Evolutionary conservation across 2,329 filamentous ascomycete genomes (phyloP), one percentile per base, ranked within the genome.

Genomic region (Didymosphaeria variabile): DNA sequence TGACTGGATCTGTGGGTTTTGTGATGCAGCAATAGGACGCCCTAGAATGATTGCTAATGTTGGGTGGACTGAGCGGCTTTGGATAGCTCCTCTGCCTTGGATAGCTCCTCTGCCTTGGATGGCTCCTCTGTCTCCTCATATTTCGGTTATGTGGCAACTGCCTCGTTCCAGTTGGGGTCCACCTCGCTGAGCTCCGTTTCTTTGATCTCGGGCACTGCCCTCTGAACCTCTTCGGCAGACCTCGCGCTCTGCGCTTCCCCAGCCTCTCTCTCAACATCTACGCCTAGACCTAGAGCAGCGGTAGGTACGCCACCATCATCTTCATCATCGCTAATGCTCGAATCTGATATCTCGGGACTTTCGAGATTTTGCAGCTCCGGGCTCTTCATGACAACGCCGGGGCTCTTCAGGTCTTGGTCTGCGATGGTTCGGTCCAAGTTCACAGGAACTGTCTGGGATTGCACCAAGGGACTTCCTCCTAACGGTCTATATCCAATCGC

Each of bases 401-500:
- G 72, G 57, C 74, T 75, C 31, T 69, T 69, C 13, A 68, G 53
- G 40, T 76, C 72, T 34, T 77, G 73, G 5, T 67, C 40, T 15
- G 65, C 67, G 21, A 62, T 66, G 15, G 69, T 64, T 36, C 32
- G 23, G 13, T 55, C 47, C 9, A 47, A 13, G n/a, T 66, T 60
- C 12, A 67, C 63, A 31, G 67, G 69, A n/a, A 70, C 67, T 7
- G 70, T 71, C 26, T 76, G 68, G 9, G 73, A 70, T 52, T 72
- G 63, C 5, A 62, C 57, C 8, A 79, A 63, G 7, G 75, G 73
- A 54, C 72, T 76, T n/a, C 65, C 40, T 3, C 76, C 75, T 26
- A 49, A 54, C 36, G 62, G 72, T 49, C 78, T 79, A 17, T 81
- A 77, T 19, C 81, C 83, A 42, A 84, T 79, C 7, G 82, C 84